A percentile compares a stretch with the other conserved stretches of the same genome.
phyloP scores from a whole-genome alignment of 2,329 filamentous ascomycete species.

The Cladosporium sp. region DNA sequence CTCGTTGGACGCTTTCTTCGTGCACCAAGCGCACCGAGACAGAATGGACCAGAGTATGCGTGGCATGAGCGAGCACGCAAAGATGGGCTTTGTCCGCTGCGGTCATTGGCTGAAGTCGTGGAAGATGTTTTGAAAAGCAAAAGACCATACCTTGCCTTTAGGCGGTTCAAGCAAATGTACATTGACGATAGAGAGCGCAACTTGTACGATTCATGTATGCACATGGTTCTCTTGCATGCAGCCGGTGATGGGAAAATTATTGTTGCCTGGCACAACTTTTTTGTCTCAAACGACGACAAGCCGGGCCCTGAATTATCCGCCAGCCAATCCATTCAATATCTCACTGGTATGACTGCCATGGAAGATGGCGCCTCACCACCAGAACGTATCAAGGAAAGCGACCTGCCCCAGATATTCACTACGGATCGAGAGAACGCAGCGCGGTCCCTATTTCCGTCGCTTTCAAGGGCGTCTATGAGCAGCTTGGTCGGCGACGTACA shows the following conservation, averaged over 20 bases:
- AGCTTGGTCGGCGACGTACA: constrained; percentile 35
- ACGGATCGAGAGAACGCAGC: background rate
- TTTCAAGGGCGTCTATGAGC: constrained; percentile 30
- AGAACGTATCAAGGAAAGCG: background rate
- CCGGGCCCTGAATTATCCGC: constrained; percentile 28
- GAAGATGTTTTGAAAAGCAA: constrained; percentile 18
- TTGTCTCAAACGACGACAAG: constrained; percentile 32
- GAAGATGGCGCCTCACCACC: background rate
- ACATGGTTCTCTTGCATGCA: constrained; percentile 27
- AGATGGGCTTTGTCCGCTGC: constrained; percentile 30
- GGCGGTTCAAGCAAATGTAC: constrained; percentile 35
- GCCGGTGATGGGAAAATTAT: constrained; percentile 22
- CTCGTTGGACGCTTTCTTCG: constrained; percentile 41
- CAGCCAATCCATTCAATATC: background rate
- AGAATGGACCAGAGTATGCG: constrained; percentile 19
- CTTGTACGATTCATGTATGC: constrained; percentile 41
- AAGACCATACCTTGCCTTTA: constrained; percentile 12
- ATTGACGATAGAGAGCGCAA: constrained; percentile 31
- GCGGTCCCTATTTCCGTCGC: background rate
- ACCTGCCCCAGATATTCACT: background rate
- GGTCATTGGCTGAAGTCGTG: constrained; percentile 20
- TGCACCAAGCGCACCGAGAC: constrained; percentile 14
- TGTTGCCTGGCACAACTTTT: constrained; percentile 38
- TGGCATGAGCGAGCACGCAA: constrained; percentile 34
- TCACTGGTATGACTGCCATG: background rate